These are phyloP conservation scores for Leptographium flavum DNA, from an alignment of 2,329 filamentous ascomycete genomes.

Conservation along the genomic window DNA sequence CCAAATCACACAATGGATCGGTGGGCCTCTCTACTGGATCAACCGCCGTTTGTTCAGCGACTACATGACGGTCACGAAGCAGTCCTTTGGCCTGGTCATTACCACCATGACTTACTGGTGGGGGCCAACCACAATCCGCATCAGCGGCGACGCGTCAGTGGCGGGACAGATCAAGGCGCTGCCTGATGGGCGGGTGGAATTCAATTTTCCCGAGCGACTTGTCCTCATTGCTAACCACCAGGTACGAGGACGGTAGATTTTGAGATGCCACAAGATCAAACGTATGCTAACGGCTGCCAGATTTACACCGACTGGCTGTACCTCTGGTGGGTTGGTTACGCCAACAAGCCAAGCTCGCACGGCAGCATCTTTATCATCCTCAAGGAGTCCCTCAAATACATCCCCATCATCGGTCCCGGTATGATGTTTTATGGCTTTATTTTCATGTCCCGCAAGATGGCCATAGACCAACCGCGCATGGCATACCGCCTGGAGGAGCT, in stretches of 20 bases:
- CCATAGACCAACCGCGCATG: constrained; percentile 61
- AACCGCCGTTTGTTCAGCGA: constrained; percentile 68
- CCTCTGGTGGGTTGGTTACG: constrained; percentile 88
- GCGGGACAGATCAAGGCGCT: constrained; percentile 58
- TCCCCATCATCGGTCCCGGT: constrained; percentile 66
- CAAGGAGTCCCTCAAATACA: constrained; percentile 71
- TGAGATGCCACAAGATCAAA: too few species aligned
- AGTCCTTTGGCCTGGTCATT: constrained; percentile 64
- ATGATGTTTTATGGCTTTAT: constrained; percentile 85
- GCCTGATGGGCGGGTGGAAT: constrained; percentile 58
- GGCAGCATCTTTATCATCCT: constrained; percentile 83
- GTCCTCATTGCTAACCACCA: constrained; percentile 83
- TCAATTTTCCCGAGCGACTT: constrained; percentile 67
- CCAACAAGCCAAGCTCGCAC: constrained; percentile 58
- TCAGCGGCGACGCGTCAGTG: constrained; percentile 73
- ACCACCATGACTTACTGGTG: constrained; percentile 76
- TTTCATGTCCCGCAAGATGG: constrained; percentile 83
- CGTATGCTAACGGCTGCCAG: constrained; percentile 22
- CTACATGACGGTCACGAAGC: constrained; percentile 79
- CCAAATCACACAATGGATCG: constrained; percentile 59
- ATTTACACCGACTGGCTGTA: constrained; percentile 90
- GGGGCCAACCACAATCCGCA: constrained; percentile 68
- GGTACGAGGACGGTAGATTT: too few species aligned
- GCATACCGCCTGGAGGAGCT: constrained; percentile 60
- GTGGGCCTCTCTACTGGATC: constrained; percentile 59